A percentile compares a stretch with the other conserved stretches of the same genome.
phyloP scores from a whole-genome alignment of 2,329 filamentous ascomycete species.

The Paraphoma chrysanthemicola region DNA sequence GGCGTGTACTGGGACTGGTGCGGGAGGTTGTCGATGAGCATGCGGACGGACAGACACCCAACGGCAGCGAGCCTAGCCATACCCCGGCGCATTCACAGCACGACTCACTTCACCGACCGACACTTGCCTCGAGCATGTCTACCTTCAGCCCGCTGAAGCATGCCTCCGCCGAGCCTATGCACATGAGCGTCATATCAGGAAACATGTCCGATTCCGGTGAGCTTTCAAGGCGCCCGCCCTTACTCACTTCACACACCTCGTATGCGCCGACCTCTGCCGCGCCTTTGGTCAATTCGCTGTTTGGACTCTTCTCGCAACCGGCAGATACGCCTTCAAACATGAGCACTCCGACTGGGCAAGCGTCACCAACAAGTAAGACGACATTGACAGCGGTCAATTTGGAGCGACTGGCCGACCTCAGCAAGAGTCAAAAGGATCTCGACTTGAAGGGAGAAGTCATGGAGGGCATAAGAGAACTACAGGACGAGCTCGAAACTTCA shows the following conservation, averaged over 20 bases:
- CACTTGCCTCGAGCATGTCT: conserved; percentile 51
- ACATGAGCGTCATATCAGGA: conserved; percentile 36
- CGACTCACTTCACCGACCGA: conserved; percentile 46
- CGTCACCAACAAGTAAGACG: conserved; percentile 57
- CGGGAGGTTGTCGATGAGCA: conserved; percentile 89
- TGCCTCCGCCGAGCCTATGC: conserved; percentile 45
- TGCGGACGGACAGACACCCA: conserved; percentile 66
- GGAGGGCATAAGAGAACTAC: conserved; percentile 92
- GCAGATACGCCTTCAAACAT: conserved; percentile 53
- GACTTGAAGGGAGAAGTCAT: conserved; percentile 90
- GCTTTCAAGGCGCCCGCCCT: conserved; percentile 61
- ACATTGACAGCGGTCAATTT: conserved; percentile 43
- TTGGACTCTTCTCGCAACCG: conserved; percentile 83
- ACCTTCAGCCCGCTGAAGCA: conserved; percentile 57
- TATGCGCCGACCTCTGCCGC: conserved; percentile 63
- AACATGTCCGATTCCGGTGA: conserved; percentile 46
- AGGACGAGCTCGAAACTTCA: conserved; percentile 91
- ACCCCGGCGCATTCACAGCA: conserved; percentile 50
- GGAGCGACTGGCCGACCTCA: conserved; percentile 50
- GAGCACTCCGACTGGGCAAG: conserved; percentile 60
- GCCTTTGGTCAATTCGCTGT: conserved; percentile 74
- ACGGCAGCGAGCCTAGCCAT: conserved; percentile 64
- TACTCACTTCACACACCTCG: conserved; percentile 68
- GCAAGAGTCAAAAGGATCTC: conserved; percentile 53
- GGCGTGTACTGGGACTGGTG: conserved; percentile 87